A percentile compares a stretch with the other conserved stretches of the same genome.
Evolutionary conservation across 225 moss, liverwort and hornwort genomes (phyloP).

Genomic region (Thuidium tamariscinum): DNA sequence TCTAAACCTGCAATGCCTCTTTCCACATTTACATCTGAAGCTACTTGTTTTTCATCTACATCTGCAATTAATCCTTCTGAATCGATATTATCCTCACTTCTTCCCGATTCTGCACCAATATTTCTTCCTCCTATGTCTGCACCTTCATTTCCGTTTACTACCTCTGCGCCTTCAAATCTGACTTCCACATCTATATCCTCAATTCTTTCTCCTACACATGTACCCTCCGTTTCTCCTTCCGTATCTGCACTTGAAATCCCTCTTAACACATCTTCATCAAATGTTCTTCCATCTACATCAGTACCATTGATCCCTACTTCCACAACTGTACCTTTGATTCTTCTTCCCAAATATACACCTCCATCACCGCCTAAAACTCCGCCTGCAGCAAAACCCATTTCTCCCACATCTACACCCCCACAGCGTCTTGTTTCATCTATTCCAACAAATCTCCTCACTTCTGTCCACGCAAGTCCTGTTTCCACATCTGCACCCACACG

Average conservation of each 20-base stretch:
- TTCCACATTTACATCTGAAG: too few relatives aligned
- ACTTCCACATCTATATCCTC: neutral
- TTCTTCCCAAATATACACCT: neutral
- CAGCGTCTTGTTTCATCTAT: neutral
- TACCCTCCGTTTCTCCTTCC: neutral
- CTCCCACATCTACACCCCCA: neutral
- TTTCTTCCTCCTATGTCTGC: neutral
- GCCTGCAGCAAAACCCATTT: neutral
- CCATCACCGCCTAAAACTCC: neutral
- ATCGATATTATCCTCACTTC: neutral
- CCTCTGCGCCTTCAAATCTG: neutral
- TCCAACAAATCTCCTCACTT: conserved; percentile 1
- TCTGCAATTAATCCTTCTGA: too few relatives aligned
- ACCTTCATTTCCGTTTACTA: neutral
- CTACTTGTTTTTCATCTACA: too few relatives aligned
- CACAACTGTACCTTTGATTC: neutral
- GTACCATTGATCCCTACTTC: neutral
- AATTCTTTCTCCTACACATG: neutral
- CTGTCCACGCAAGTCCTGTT: neutral
- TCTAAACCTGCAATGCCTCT: too few relatives aligned
- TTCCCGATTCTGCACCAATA: neutral
- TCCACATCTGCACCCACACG: neutral
- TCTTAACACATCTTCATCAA: neutral
- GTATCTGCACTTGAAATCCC: neutral
- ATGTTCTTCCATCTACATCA: neutral